Base-by-base conservation (phyloP, 495 filamentous ascomycete species). In the Aspergillus affinis region DNA sequence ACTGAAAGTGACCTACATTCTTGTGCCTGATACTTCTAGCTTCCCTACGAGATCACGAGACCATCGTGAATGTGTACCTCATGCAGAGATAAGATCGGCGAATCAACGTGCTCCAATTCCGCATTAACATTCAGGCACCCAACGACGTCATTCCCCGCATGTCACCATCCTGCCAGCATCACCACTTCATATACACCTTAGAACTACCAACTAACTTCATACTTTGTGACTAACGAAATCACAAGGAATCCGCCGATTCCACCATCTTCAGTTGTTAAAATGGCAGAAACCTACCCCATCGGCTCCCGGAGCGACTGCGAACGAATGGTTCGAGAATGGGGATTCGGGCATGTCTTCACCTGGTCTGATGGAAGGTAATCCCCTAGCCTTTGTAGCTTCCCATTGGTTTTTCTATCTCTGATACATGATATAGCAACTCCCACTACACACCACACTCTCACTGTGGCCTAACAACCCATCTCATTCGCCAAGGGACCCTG, bases 361-460 rank as follows among this genome's bases (percentile, higher is more conserved):
- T 94, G 91, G 90, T 84, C 81, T 7, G 91, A 96, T 76, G 77
- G 84, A 26, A 85, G 86, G 85, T 90, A 85, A 54, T 82, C 79
- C 0, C n/a, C 29, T 19, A 9, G n/a, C 17, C 3, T 18, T 48
- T 4, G 30, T 19, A 19, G 6, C 0, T 55, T 53, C 3, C n/a
- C 18, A 10, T 21, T 27, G 6, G 19, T 23, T 18, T 4, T 27
- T 15, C n/a, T 44, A 32, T n/a, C 50, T 17, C 17, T n/a, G 47
- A 27, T 30, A 45, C 19, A 61, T 57, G 58, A 47, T 30, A 45
- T 59, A 88, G 84, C 48, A 86, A 91, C 61, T 84, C 86, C 48
- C 76, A 95, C 63, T 96, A 94, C 68, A 69, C 81, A 3, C 90
- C 91, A 4, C 90, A 95, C 74, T 81, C 82, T 8, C 91, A 95